Percentiles rank a stretch among this genome's conserved stretches.
Conservation (phyloP, 441 rosid genomes). For the Flueggea neowawraea region DNA sequence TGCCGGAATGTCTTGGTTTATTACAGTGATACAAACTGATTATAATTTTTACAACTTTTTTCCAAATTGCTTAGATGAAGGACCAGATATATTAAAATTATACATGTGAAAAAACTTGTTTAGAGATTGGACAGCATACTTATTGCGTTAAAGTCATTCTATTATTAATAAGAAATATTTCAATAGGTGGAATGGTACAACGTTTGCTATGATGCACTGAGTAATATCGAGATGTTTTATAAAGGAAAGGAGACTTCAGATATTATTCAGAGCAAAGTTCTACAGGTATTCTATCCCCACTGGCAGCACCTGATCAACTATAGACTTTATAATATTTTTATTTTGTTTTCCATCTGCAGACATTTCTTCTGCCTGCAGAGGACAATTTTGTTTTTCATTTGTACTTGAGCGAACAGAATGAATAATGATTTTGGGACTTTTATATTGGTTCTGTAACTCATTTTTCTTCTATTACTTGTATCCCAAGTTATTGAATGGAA, state of each 20-base stretch:
- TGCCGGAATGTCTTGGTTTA: no score
- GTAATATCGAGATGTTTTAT: slow-evolving; percentile 63
- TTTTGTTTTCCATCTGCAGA: no score
- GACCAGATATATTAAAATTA: not conserved
- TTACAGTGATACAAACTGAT: no score
- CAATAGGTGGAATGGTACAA: slow-evolving; percentile 86
- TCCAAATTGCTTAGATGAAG: no score
- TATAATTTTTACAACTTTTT: no score
- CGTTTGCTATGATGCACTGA: slow-evolving; percentile 66
- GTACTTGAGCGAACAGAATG: no score
- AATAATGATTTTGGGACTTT: no score
- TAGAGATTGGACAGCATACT: not conserved
- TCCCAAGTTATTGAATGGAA: slow-evolving; percentile 66
- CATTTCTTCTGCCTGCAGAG: no score
- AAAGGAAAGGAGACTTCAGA: slow-evolving; percentile 70
- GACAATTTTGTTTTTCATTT: no score
- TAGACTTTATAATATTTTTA: no score
- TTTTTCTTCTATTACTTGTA: slow-evolving; percentile 16
- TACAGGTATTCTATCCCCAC: slow-evolving; percentile 46
- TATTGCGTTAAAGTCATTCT: not conserved
- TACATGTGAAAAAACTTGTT: not conserved
- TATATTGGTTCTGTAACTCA: not conserved
- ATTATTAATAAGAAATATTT: not conserved
- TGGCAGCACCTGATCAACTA: no score
- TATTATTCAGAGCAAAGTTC: slow-evolving; percentile 68